Percentiles rank a stretch among this genome's conserved stretches.
phyloP scores from a whole-genome alignment of 495 filamentous ascomycete species.

The Talaromyces nanjingensis region DNA sequence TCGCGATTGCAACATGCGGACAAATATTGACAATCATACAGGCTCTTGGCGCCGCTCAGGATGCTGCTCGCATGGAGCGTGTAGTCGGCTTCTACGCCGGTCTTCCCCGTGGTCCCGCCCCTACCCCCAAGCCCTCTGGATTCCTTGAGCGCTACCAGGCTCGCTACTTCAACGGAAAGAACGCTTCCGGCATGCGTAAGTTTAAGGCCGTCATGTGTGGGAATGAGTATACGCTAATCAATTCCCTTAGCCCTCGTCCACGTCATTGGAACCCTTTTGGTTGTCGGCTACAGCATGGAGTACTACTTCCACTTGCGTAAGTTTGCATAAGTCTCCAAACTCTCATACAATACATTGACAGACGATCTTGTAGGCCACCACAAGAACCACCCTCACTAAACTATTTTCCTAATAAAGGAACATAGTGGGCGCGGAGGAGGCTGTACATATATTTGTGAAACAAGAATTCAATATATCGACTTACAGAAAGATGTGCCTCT shows the following conservation, averaged over 20 bases:
- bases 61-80: constrained; percentile 92
- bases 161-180: constrained; percentile 84
- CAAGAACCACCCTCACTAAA: constrained; percentile 98
- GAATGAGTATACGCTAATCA: not conserved
- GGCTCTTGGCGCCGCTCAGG: constrained; percentile 85
- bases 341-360: constrained; percentile 19
- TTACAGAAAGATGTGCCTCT: constrained; percentile 2
- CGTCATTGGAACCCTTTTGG: constrained; percentile 65
- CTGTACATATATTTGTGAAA: constrained; percentile 11
- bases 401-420: constrained; percentile 17
- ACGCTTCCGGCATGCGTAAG: constrained; percentile 80
- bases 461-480: constrained; percentile 2
- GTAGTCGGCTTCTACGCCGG: constrained; percentile 98
- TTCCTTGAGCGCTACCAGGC: constrained; percentile 82
- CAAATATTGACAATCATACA: constrained; percentile 24
- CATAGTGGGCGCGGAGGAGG: not conserved
- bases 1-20: not conserved
- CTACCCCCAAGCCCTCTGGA: constrained; percentile 70
- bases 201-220: constrained; percentile 14
- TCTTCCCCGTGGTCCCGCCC: constrained; percentile 83
- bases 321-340: constrained; percentile 24
- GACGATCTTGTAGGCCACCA: constrained; percentile 64
- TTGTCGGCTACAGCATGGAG: constrained; percentile 85
- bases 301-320: constrained; percentile 99
- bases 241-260: constrained; percentile 67